Percentiles rank a stretch among this genome's conserved stretches.
These are phyloP conservation scores for Scheffersomyces amazonensis DNA, from an alignment of 805 yeast species.

Conservation along the genomic window DNA sequence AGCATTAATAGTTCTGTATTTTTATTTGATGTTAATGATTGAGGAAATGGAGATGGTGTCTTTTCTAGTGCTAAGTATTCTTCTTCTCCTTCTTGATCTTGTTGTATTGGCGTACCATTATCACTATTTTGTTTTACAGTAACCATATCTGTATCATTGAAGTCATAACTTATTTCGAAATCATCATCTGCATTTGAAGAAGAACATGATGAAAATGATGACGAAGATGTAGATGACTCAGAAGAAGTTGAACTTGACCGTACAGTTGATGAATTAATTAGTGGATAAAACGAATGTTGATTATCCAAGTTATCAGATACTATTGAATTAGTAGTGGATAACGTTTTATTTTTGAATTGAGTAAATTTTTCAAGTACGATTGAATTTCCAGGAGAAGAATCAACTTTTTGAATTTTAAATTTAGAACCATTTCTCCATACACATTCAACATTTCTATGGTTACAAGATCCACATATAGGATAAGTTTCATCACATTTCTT, in stretches of 20 bases:
- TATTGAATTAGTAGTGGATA: not conserved
- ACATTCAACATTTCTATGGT: constrained; percentile 10
- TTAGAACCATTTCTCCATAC: constrained; percentile 8
- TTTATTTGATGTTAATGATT: not conserved
- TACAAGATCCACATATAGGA: constrained; percentile 18
- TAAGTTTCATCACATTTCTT: constrained; percentile 21
- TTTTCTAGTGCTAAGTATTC: not conserved
- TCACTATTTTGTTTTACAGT: not conserved
- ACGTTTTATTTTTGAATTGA: not conserved
- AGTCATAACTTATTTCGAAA: not conserved
- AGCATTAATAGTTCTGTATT: not conserved
- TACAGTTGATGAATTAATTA: not conserved
- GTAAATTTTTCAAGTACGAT: not conserved
- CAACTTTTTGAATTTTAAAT: constrained; percentile 3
- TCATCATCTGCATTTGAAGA: not conserved
- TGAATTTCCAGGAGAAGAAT: not conserved
- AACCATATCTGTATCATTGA: not conserved
- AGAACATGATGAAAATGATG: not conserved
- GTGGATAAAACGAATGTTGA: not conserved
- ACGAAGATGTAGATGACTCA: not conserved
- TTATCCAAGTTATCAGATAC: too few species aligned
- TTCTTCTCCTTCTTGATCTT: not conserved
- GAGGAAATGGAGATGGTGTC: not conserved
- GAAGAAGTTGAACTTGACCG: not conserved
- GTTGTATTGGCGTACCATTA: not conserved